These are phyloP conservation scores for Paracoccidioides lutzii DNA, from an alignment of 2,329 filamentous ascomycete species.

Conservation along the genomic window DNA sequence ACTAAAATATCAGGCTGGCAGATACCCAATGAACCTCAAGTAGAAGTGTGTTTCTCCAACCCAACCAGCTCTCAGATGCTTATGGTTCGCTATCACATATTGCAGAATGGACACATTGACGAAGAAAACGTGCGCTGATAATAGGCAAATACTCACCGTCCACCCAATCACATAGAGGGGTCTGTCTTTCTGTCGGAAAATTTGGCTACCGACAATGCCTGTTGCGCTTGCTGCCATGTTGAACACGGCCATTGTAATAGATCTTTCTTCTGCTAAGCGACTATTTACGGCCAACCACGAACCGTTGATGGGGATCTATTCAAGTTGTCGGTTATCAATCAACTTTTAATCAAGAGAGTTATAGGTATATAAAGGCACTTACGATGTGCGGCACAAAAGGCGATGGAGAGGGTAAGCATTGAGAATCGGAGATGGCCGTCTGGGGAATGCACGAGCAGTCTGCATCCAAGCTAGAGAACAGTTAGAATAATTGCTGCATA, in stretches of 20 bases:
- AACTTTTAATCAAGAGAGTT: too few relatives aligned
- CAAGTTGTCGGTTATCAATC: not conserved
- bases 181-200: not conserved
- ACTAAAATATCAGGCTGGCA: too few relatives aligned
- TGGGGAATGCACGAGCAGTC: not conserved
- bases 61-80: not conserved
- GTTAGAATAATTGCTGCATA: not conserved
- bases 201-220: not conserved
- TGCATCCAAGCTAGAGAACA: constrained; percentile 3
- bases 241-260: not conserved
- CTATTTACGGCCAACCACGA: not conserved
- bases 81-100: not conserved
- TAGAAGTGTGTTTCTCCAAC: not conserved
- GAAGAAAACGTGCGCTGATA: not conserved
- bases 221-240: not conserved
- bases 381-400: constrained; percentile 6
- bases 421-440: constrained; percentile 3
- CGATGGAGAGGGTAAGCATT: constrained; percentile 5
- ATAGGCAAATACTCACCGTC: not conserved
- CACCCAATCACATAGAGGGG: not conserved
- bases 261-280: not conserved
- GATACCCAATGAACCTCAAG: not conserved
- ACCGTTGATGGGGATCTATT: not conserved
- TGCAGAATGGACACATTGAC: not conserved
- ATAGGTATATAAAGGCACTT: not conserved